These are phyloP conservation scores for Celoporthe dispersa DNA, from an alignment of 2,329 filamentous ascomycete species.

Conservation along the genomic window DNA sequence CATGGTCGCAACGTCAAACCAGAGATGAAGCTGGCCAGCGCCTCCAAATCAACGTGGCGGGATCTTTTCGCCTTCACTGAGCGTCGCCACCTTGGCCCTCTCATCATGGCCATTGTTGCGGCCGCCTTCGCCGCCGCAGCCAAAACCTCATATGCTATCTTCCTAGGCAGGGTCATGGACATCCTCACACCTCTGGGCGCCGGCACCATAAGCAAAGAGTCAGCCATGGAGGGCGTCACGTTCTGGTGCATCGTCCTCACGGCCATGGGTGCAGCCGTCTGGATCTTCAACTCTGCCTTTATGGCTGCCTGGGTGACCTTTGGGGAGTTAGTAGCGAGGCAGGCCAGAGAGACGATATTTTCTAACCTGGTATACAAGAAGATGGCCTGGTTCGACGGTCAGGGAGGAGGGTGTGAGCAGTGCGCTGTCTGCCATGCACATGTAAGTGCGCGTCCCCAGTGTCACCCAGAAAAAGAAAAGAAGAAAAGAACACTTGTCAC, in stretches of 20 bases:
- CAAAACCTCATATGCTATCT: constrained; percentile 67
- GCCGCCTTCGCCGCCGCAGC: constrained; percentile 65
- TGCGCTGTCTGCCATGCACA: constrained; percentile 72
- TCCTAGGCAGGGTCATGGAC: constrained; percentile 78
- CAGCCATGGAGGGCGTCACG: constrained; percentile 60
- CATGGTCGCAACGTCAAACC: neutral
- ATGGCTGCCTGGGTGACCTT: constrained; percentile 76
- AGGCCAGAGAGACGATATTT: constrained; percentile 69
- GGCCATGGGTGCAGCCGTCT: constrained; percentile 66
- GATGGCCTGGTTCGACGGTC: constrained; percentile 80
- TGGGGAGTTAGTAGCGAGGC: constrained; percentile 78
- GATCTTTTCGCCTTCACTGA: constrained; percentile 75
- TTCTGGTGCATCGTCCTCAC: constrained; percentile 66
- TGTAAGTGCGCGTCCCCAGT: constrained; percentile 54
- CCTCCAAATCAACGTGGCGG: constrained; percentile 32
- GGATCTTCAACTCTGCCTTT: constrained; percentile 69
- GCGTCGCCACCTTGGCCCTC: constrained; percentile 57
- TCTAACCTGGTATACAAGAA: constrained; percentile 70
- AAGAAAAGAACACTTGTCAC: no score
- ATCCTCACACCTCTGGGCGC: constrained; percentile 69
- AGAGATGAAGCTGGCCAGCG: neutral
- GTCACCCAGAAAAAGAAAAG: no score
- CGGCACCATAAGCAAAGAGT: constrained; percentile 51
- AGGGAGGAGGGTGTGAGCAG: constrained; percentile 73
- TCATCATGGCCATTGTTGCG: constrained; percentile 59